Evolutionary conservation across 495 filamentous ascomycete species (phyloP), one percentile per base, ranked within the genome.

Genomic region (Astrothelium subdiscretum): DNA sequence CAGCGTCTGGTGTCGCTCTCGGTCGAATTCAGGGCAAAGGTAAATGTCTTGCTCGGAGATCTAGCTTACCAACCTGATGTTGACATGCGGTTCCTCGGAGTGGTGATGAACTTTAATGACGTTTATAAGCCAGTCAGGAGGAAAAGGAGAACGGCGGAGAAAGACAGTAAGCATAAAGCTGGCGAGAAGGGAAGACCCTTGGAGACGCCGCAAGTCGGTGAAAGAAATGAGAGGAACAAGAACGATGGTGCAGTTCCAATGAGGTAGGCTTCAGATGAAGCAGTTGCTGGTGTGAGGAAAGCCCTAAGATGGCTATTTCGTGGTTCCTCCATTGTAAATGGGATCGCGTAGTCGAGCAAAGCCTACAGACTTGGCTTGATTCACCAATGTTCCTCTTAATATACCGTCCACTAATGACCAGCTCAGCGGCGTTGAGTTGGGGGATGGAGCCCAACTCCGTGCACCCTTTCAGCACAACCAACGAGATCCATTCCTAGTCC

Each of bases 91-190:
- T 95, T 97, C 76, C 77, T 99, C 63, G 95, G 88, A 11, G 89
- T 96, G 57, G 88, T 92, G 24, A 95, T 99, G 90, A 99, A 97
- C 71, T 99, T 99, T 71, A 99, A 99, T 73, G 92, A 97, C 73
- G 90, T 96, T 8, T 97, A 97, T 74, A 80, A 87, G 72, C 87
- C 88, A 2, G 80, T 83, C 51, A 80, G 83, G 62, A 78, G 83
- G 73, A 81, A 85, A 72, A 72, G 77, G 44, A 66, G 69, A 54
- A 29, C 48, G 5, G 48, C 48, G 6, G 48, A 54, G 59, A 22
- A 29, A 35, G 62, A 38, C 1, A 62, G 62, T 18, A 58, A 48
- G 43, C 61, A 61, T 57, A 66, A 60, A 60, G 42, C 60, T 29
- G 63, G 60, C 10, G 67, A 67, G 20, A 62, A 59, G 40, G 64